Base-by-base conservation (phyloP, 2,329 filamentous ascomycete genomes). In the Emergomyces orientalis region DNA sequence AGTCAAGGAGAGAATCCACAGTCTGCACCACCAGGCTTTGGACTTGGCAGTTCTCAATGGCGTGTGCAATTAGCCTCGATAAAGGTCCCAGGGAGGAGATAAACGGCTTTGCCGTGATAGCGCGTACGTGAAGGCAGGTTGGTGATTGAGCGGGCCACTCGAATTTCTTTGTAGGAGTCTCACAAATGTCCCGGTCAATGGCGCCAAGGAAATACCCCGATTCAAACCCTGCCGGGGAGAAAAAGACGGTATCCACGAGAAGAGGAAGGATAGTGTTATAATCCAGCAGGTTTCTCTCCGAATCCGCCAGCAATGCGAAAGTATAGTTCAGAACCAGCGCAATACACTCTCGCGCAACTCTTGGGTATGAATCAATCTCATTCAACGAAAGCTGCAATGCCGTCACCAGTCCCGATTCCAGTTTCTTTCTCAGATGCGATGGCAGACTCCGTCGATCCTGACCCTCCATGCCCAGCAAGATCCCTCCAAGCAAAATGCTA, bases 381-480 rank as follows among this genome's bases (percentile, higher is more conserved):
- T 79, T 75, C 45, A 96, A 75, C 0, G 90, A 87, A n/a, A 94
- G 78, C 69, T 94, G 93, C 0, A 86, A 80, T 11, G 91, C 90
- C 39, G 83, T 86, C 9, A 90, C 86, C 41, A 96, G 82, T 1
- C 89, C 89, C 22, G 81, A 80, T 71, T 93, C 88, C 0, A 96
- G 78, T 51, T 84, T 90, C 41, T 79, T 82, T 55, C 87, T 82
- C 72, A 93, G 80, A 59, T 81, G 75, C 39, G 79, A 76, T 5
- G 87, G 84, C n/a, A 91, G 74, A n/a, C 84, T 83, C 63, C 83
- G 81, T 55, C 85, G 77, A 49, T 86, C 82, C 64, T 84, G 81
- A 19, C 82, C 79, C 67, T 89, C 88, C 71, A 92, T 87, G 9
- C 90, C 91, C 71, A 93, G 82, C 63, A 96, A 76, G 27, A 96